These are phyloP conservation scores for Clitopilus hobsonii DNA, from an alignment of 768 basidiomycete genomes.

Conservation along the genomic window DNA sequence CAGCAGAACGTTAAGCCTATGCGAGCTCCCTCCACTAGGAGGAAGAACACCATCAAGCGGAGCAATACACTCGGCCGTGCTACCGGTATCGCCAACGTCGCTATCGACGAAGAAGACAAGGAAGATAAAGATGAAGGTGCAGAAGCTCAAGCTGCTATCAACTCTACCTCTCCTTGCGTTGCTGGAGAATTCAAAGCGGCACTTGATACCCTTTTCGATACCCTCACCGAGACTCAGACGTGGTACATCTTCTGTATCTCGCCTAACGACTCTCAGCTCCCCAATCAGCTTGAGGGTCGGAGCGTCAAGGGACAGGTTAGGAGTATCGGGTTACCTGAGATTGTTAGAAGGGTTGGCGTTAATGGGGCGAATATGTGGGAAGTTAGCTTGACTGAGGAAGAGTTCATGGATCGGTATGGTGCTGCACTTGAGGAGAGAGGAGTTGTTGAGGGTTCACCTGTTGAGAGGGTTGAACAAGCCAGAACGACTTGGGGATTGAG, in stretches of 20 bases:
- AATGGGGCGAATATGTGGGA: constrained; percentile 57
- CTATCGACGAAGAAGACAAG: constrained; percentile 10
- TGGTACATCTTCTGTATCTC: constrained; percentile 94
- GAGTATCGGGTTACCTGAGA: constrained; percentile 72
- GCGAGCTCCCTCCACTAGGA: constrained; percentile 84
- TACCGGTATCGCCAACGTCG: not conserved
- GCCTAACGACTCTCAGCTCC: constrained; percentile 93
- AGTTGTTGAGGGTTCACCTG: constrained; percentile 54
- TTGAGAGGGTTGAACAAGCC: constrained; percentile 58
- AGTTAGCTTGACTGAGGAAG: constrained; percentile 79
- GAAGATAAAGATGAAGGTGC: constrained; percentile 41
- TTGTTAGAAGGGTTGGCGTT: constrained; percentile 53
- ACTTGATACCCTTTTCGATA: constrained; percentile 81
- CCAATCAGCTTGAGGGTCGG: constrained; percentile 89
- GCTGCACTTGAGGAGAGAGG: constrained; percentile 56
- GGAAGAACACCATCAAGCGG: constrained; percentile 71
- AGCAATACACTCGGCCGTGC: constrained; percentile 36
- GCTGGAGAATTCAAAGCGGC: constrained; percentile 87
- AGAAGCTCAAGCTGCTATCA: constrained; percentile 34
- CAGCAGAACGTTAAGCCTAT: constrained; percentile 93
- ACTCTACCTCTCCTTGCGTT: constrained; percentile 58
- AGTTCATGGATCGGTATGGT: constrained; percentile 82
- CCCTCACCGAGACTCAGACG: constrained; percentile 81
- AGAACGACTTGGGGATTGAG: constrained; percentile 49
- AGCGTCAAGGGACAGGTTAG: constrained; percentile 91